Evolutionary conservation across 1,284 basidiomycete genomes (phyloP).

Genomic region (Marasmius tenuissimus): DNA sequence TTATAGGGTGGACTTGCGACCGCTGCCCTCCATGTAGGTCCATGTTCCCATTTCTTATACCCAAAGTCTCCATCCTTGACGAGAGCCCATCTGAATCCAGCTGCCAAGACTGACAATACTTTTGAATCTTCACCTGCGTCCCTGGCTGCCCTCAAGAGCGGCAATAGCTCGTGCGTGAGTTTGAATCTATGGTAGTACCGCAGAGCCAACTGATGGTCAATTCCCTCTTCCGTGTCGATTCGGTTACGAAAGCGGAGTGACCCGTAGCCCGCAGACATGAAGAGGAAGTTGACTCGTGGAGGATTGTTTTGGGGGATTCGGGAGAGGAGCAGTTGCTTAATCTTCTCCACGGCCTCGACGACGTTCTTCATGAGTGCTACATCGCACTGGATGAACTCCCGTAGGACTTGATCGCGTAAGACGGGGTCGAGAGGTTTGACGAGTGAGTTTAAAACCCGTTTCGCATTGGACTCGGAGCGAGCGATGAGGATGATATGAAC

Average conservation of each 20-base stretch:
- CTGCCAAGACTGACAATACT: neutral
- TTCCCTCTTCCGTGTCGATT: conserved; percentile 25
- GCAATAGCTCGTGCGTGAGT: conserved; percentile 21
- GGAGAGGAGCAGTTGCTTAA: neutral
- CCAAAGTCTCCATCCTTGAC: neutral
- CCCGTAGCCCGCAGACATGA: conserved; percentile 22
- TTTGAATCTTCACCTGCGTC: conserved; percentile 1
- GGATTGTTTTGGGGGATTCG: neutral
- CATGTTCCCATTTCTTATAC: neutral
- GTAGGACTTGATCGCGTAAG: neutral
- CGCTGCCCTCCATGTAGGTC: neutral
- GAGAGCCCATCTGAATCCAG: neutral
- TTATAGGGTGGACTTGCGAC: neutral
- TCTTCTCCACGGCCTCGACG: conserved; percentile 12
- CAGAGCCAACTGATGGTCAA: conserved; percentile 21
- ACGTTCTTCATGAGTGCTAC: conserved; percentile 24
- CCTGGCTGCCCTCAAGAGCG: conserved; percentile 18
- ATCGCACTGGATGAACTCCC: conserved; percentile 26
- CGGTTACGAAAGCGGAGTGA: conserved; percentile 3
- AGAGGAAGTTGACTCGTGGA: conserved; percentile 23
- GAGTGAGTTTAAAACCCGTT: neutral
- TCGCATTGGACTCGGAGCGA: neutral
- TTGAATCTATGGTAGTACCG: conserved; percentile 20
- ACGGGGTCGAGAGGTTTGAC: neutral
- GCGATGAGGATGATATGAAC: conserved; percentile 6